These are phyloP conservation scores for Oemleria cerasiformis DNA, from an alignment of 306 rosid species.

Conservation along the genomic window DNA sequence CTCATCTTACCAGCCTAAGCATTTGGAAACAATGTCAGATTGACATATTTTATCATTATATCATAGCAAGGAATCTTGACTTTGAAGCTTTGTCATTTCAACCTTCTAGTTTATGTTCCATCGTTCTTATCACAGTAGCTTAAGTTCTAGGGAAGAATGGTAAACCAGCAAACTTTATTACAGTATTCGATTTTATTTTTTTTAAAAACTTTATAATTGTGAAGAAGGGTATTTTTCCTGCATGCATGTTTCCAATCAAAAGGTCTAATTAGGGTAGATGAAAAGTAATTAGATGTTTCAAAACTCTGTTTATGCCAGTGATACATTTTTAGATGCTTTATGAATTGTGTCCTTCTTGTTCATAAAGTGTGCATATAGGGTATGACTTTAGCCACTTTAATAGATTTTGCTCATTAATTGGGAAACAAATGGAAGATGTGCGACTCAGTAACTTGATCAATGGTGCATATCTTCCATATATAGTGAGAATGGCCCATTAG, in stretches of 20 bases:
- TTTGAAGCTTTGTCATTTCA: not conserved
- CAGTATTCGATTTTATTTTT: not conserved
- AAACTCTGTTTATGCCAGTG: slow-evolving; percentile 1
- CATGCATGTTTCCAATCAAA: not conserved
- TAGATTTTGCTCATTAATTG: not conserved
- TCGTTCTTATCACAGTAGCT: not conserved
- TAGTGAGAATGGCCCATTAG: not conserved
- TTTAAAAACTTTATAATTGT: not conserved
- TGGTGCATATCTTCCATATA: not conserved
- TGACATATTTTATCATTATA: not conserved
- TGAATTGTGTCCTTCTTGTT: not conserved
- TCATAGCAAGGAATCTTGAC: not conserved
- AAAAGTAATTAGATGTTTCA: not conserved
- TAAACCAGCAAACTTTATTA: not conserved
- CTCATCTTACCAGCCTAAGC: not conserved
- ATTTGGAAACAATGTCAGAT: not conserved
- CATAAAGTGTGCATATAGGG: not conserved
- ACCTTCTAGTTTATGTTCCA: not conserved
- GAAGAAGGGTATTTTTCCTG: no score
- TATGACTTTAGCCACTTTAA: not conserved
- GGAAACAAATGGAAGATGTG: not conserved
- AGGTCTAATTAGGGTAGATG: not conserved
- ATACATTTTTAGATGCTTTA: not conserved
- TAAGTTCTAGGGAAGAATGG: not conserved
- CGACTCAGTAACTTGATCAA: not conserved